Evolutionary conservation across 2,329 filamentous ascomycete genomes (phyloP).

Genomic region (Lasiodiplodia hormozganensis): DNA sequence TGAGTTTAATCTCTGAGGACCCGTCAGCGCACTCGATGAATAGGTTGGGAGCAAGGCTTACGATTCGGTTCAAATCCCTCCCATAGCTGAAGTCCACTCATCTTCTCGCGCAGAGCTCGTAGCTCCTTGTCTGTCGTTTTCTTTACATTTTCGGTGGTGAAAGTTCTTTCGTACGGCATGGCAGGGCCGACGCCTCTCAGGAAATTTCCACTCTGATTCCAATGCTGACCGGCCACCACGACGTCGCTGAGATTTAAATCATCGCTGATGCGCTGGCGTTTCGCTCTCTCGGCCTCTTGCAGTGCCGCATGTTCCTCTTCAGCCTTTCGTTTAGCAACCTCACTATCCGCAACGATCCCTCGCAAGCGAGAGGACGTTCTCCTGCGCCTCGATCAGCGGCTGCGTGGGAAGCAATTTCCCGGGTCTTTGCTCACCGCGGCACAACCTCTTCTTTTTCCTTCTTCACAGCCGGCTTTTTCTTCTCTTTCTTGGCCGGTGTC

Average conservation of each 20-base stretch:
- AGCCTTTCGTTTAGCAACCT: slow-evolving; percentile 72
- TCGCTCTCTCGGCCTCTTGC: slow-evolving; percentile 64
- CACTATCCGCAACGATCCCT: slow-evolving; percentile 70
- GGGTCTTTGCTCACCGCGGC: slow-evolving; percentile 53
- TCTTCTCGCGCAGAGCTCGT: slow-evolving; percentile 74
- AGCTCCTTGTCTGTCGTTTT: slow-evolving; percentile 80
- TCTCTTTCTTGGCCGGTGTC: slow-evolving; percentile 53
- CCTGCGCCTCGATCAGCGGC: background rate
- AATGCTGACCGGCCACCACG: slow-evolving; percentile 79
- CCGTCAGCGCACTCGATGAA: background rate
- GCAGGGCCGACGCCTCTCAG: slow-evolving; percentile 73
- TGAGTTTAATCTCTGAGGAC: slow-evolving; percentile 81
- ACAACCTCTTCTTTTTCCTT: slow-evolving; percentile 65
- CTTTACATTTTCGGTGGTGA: slow-evolving; percentile 81
- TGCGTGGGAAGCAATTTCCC: background rate
- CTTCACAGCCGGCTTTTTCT: slow-evolving; percentile 48
- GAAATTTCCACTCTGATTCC: slow-evolving; percentile 71
- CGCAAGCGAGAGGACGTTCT: slow-evolving; percentile 67
- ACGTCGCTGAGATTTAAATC: slow-evolving; percentile 78
- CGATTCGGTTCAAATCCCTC: slow-evolving; percentile 83
- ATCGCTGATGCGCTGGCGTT: slow-evolving; percentile 69
- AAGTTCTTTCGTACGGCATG: slow-evolving; percentile 82
- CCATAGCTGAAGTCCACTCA: slow-evolving; percentile 80
- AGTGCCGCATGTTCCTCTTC: slow-evolving; percentile 67
- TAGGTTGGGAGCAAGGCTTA: slow-evolving; percentile 46